A percentile compares a stretch with the other conserved stretches of the same genome.
These are phyloP conservation scores for Fusarium penzigii DNA, from an alignment of 2,329 filamentous ascomycete genomes.

Conservation along the genomic window DNA sequence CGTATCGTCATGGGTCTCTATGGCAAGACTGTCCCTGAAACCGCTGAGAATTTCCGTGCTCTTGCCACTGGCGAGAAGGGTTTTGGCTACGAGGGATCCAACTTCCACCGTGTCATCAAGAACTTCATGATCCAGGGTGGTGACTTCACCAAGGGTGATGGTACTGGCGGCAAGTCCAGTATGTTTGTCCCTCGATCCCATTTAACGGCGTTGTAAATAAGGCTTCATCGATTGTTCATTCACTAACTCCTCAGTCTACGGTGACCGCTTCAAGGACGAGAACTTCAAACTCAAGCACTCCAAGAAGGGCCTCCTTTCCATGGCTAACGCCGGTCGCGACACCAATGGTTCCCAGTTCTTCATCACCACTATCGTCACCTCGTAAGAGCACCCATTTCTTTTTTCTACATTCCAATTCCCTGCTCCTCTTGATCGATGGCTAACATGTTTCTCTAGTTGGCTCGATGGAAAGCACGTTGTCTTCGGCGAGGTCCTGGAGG, in stretches of 20 bases:
- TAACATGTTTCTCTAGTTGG: constrained; percentile 54
- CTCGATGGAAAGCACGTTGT: constrained; percentile 84
- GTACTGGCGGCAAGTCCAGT: constrained; percentile 85
- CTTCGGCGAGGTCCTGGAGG: constrained; percentile 86
- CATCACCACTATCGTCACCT: constrained; percentile 81
- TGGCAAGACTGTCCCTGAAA: constrained; percentile 83
- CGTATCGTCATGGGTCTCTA: constrained; percentile 82
- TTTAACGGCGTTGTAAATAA: neutral
- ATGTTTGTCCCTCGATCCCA: constrained; percentile 36
- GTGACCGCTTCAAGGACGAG: constrained; percentile 81
- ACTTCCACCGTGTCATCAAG: constrained; percentile 90
- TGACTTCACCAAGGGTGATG: constrained; percentile 81
- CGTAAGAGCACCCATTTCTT: constrained; percentile 46
- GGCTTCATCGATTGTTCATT: constrained; percentile 5
- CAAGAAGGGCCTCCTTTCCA: constrained; percentile 81
- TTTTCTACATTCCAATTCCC: constrained; percentile 2
- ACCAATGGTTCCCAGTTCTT: constrained; percentile 92
- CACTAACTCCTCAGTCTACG: constrained; percentile 62
- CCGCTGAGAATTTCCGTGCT: constrained; percentile 72
- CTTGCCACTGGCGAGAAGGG: constrained; percentile 85
- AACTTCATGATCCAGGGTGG: constrained; percentile 91
- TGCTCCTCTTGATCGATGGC: neutral
- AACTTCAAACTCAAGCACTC: constrained; percentile 95
- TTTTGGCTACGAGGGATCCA: constrained; percentile 78
- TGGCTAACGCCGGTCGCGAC: constrained; percentile 83